A percentile compares a stretch with the other conserved stretches of the same genome.
These are phyloP conservation scores for Tremellales sp. DNA, from an alignment of 1,284 basidiomycete species.

Conservation along the genomic window DNA sequence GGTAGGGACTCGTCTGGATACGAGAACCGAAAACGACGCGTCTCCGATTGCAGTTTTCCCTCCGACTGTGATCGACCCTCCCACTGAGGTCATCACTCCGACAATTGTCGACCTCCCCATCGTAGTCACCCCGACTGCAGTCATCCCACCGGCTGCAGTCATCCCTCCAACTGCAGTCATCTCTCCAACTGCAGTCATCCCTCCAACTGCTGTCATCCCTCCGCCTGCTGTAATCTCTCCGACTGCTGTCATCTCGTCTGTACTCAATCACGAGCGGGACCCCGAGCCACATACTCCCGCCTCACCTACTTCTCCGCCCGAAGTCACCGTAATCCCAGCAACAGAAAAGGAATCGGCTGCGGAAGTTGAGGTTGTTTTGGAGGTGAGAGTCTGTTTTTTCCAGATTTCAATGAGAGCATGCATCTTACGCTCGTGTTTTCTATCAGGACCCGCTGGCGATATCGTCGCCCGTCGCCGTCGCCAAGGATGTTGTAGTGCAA, in stretches of 20 bases:
- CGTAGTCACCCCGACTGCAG: background rate
- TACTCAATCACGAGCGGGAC: background rate
- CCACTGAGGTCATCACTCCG: background rate
- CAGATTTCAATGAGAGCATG: too few relatives aligned
- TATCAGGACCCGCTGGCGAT: background rate
- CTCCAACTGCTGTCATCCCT: background rate
- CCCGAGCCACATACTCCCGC: background rate
- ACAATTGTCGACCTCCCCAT: background rate
- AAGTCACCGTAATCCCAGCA: background rate
- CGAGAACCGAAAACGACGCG: background rate
- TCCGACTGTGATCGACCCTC: background rate
- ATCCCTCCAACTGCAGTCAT: background rate
- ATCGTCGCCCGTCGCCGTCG: background rate
- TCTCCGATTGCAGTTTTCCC: background rate
- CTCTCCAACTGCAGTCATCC: background rate
- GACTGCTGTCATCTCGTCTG: background rate
- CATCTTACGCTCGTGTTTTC: too few relatives aligned
- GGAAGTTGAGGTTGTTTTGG: background rate
- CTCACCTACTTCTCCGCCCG: constrained; percentile 2
- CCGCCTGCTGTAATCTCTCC: background rate
- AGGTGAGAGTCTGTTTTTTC: too few relatives aligned
- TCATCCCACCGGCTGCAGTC: background rate
- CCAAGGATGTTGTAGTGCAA: background rate
- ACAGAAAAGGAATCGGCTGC: background rate
- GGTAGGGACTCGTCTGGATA: background rate